A percentile compares a stretch with the other conserved stretches of the same genome.
Conservation (phyloP, 1,284 basidiomycete genomes). For the Heterobasidion irregulare region DNA sequence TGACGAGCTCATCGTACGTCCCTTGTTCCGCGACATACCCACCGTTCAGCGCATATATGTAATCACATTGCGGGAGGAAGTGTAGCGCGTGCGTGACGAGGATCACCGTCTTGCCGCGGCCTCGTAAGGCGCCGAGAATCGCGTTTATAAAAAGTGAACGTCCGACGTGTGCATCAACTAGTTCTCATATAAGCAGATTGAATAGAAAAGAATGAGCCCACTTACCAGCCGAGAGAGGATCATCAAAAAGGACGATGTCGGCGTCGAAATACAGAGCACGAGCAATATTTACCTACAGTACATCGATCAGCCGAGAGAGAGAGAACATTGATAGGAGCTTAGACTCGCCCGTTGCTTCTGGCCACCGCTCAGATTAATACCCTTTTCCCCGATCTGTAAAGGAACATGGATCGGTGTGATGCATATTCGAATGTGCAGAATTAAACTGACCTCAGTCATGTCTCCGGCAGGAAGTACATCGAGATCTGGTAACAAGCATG, state of each 20-base stretch:
- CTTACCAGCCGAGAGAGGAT: conserved; percentile 15
- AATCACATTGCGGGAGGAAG: conserved; percentile 73
- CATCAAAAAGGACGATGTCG: conserved; percentile 81
- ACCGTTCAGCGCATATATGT: conserved; percentile 62
- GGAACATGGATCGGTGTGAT: not conserved
- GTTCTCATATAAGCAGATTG: conserved; percentile 41
- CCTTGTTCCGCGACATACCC: conserved; percentile 74
- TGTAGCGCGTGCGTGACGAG: conserved; percentile 82
- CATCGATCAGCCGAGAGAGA: not conserved
- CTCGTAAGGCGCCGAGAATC: conserved; percentile 44
- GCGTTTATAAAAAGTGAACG: conserved; percentile 83
- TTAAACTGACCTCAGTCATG: conserved; percentile 70
- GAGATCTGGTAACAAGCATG: conserved; percentile 74
- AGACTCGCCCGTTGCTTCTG: conserved; percentile 62
- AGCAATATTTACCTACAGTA: conserved; percentile 40
- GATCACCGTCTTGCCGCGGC: conserved; percentile 65
- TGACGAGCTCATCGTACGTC: conserved; percentile 62
- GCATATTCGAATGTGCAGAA: not conserved
- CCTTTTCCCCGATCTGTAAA: conserved; percentile 22
- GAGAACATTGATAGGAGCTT: not conserved
- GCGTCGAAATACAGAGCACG: conserved; percentile 82
- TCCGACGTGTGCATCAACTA: conserved; percentile 87
- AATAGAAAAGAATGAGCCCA: not conserved
- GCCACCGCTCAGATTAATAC: conserved; percentile 76
- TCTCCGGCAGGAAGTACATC: conserved; percentile 80